Base-by-base conservation (phyloP, 2,329 filamentous ascomycete species). In the Fusarium guadeloupense region DNA sequence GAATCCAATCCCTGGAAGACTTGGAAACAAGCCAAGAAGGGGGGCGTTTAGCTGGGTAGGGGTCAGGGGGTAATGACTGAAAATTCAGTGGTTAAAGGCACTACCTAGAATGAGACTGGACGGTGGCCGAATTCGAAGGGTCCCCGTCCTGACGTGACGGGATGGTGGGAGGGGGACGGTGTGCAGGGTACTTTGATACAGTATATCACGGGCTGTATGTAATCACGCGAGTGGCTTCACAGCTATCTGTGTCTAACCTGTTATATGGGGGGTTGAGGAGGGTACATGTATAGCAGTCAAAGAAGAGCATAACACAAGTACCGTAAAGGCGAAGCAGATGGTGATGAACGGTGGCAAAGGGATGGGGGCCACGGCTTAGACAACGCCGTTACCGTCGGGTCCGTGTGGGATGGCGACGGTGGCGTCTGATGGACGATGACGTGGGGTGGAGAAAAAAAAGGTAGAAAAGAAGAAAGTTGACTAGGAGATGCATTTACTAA, bases 1-100 rank as follows among this genome's bases (percentile, higher is more conserved):
- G 54, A 57, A 67, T 68, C 65, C 62, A 57, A 67, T 68, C 65
- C 62, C 66, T 68, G 63, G 54, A 63, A 68, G 46, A 58, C 58
- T 67, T 68, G 64, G 65, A 67, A 68, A 55, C 59, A 54, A 55
- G 58, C 54, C 43, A 66, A 67, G 64, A 58, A 62, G 54, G 61
- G 59, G 43, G 45, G 39, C 39, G 47, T 54, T 51, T 44, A 45
- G 30, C 53, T 45, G 49, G 35, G 48, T 41, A 34, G 53, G 38
- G 48, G 51, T 54, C 54, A 49, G 25, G 57, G 43, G 57, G 45
- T 52, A 46, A 62, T 30, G 59, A 28, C 44, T 43, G 58, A 55
- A 54, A 53, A 47, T 33, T 20, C 21, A 60, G 44, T 33, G 44
- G 48, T 45, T 16, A 47, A 30, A 39, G 45, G 20, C 37, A 57